Evolutionary conservation across 1,284 basidiomycete species (phyloP), one percentile per base, ranked within the genome.

Genomic region (Marasmius tenuissimus): DNA sequence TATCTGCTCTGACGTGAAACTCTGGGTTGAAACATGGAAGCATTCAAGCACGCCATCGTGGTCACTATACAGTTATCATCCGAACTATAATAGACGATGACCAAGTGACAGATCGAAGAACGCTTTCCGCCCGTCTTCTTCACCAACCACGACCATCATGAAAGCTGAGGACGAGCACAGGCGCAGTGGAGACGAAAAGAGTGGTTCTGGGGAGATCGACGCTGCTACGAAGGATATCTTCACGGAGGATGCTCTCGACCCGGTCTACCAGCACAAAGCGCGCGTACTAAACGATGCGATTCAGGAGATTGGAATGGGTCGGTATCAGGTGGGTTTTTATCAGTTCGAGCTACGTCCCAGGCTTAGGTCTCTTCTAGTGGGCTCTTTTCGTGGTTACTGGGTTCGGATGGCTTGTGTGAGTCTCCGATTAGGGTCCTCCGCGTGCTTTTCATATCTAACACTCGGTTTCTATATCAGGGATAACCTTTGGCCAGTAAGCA

Each of bases 381-480:
- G 74, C 71, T 67, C 71, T 88, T 1, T 88, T 87, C 67, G 67
- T 81, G 14, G 82, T 87, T 5, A 79, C 85, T 1, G 86, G 86
- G 9, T 88, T 91, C 71, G 89, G 88, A 50, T 91, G 88, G 84
- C 84, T 91, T 57, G 82, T 86, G 86, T 88, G 71, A 66, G 86
- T 75, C 18, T 37, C 16, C 45, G 27, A 27, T 27, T 27, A n/a
- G 11, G 66, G 34, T n/a, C 16, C 40, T 58, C 53, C 22, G 58
- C 27, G 7, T 60, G 49, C 7, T 22, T 49, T 10, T 20, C 20
- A 37, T 8, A 22, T 4, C 38, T 50, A 34, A 35, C 16, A 14
- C 16, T 16, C 12, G 22, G 11, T 34, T 10, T 11, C 18, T 14
- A 27, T 27, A 18, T 27, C 50, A 78, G 76, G 1, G 75, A 77